Conservation (phyloP, 140 eudicot species). For the Stevia rebaudiana region DNA sequence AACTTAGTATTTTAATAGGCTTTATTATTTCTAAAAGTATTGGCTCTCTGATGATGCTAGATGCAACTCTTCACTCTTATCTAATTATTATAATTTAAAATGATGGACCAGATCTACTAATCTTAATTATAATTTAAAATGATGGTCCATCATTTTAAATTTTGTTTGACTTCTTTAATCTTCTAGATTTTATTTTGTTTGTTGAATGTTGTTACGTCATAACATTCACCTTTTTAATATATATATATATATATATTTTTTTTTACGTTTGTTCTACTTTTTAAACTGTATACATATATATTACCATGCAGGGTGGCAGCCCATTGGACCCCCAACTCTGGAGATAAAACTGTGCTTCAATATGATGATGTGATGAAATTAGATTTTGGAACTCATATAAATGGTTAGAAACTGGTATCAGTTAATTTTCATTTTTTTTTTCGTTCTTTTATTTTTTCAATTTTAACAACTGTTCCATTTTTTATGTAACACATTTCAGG, state of each 20-base stretch:
- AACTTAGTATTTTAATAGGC: not conserved
- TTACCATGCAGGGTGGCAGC: conserved; percentile 84
- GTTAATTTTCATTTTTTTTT: not conserved
- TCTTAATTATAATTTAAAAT: too few species aligned
- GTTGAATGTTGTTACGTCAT: not conserved
- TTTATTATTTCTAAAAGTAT: not conserved
- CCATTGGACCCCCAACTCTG: conserved; percentile 96
- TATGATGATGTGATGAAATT: conserved; percentile 97
- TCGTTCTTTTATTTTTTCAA: not conserved
- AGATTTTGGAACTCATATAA: conserved; percentile 97
- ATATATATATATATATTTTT: not conserved
- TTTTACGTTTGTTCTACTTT: conserved; percentile 1
- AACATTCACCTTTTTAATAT: not conserved
- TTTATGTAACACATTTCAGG: conserved; percentile 47
- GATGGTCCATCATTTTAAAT: too few species aligned
- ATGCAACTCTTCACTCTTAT: too few species aligned
- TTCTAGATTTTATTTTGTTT: too few species aligned
- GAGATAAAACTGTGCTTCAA: conserved; percentile 96
- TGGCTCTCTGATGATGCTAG: too few species aligned
- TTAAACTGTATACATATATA: not conserved
- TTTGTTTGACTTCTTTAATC: too few species aligned
- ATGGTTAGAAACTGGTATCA: conserved; percentile 49
- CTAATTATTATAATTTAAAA: too few species aligned
- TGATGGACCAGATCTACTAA: too few species aligned
- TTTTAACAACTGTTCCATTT: not conserved